Base-by-base conservation (phyloP, 805 yeast species). In the Hanseniaspora valbyensis region DNA sequence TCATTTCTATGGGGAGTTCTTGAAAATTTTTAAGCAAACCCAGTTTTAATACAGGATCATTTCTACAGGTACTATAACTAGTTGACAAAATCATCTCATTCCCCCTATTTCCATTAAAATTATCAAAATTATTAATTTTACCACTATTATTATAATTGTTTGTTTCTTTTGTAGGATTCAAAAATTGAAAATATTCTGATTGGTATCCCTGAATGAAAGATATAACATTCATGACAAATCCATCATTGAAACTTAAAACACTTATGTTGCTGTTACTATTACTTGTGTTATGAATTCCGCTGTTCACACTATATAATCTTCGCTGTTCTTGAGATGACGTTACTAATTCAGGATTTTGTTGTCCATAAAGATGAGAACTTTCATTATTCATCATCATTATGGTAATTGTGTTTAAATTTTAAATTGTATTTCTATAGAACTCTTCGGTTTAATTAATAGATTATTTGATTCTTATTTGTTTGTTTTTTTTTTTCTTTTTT, bases 131-230 rank as follows among this genome's bases (percentile, higher is more conserved):
- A 28, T 28, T 8, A 28, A 7, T 12, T 28, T 28, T 28, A 8
- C 30, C 30, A 28, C 30, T 12, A 28, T n/a, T n/a, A n/a, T n/a
- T n/a, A n/a, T 1, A 25, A 19, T 14, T 13, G 25, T 5, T 33
- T 21, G 24, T 22, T 24, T 16, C 24, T 25, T 18, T 33, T 4
- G 33, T 32, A 24, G 14, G 28, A 33, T 22, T 21, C 16, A 41
- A 38, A 30, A 40, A 42, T 21, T 43, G 16, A 16, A 42, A 42
- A 19, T 28, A 25, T 13, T 50, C 36, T 1, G 48, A 24, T 24
- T 50, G 49, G 14, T 34, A 50, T 6, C 48, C 44, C 28, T 50
- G 49, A 13, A 42, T 48, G n/a, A 40, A 48, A 4, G 33, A n/a
- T 13, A 42, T 33, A 5, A 40, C 24, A 12, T 48, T 40, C 7